These are phyloP conservation scores for Hibiscus trionum DNA, from an alignment of 345 rosid species.

Conservation along the genomic window DNA sequence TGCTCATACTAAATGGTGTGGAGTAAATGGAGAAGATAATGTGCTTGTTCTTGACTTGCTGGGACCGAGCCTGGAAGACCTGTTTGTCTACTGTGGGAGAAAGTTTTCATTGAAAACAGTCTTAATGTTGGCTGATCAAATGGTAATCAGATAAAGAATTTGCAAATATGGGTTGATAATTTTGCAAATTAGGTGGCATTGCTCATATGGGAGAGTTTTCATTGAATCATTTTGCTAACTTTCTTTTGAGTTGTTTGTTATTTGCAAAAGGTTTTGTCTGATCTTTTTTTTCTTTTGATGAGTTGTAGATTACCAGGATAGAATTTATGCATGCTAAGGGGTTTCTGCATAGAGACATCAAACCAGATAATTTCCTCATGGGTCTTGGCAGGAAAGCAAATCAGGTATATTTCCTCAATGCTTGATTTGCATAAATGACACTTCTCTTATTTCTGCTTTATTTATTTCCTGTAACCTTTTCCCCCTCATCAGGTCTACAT, in stretches of 20 bases:
- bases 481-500: conserved; percentile 37
- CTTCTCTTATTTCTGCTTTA: background rate
- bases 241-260: background rate
- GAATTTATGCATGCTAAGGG: conserved; percentile 62
- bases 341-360: conserved; percentile 66
- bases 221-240: background rate
- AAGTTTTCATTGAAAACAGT: conserved; percentile 61
- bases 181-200: too few species aligned
- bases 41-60: conserved; percentile 46
- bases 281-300: background rate
- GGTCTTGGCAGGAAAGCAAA: conserved; percentile 72
- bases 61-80: conserved; percentile 65
- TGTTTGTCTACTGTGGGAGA: conserved; percentile 61
- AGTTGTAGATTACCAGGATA: conserved; percentile 47
- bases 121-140: conserved; percentile 59
- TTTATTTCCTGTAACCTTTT: background rate
- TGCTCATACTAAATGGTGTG: conserved; percentile 43
- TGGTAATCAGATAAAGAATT: conserved; percentile 30
- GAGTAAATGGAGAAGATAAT: conserved; percentile 47
- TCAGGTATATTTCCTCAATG: conserved; percentile 22
- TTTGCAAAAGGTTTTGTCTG: background rate
- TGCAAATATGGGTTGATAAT: background rate
- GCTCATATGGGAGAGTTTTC: too few species aligned
- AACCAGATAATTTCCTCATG: conserved; percentile 79
- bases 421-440: background rate